Evolutionary conservation across 345 rosid genomes (phyloP), one percentile per base, ranked within the genome.

Genomic region (Arabidopsis arenosa): DNA sequence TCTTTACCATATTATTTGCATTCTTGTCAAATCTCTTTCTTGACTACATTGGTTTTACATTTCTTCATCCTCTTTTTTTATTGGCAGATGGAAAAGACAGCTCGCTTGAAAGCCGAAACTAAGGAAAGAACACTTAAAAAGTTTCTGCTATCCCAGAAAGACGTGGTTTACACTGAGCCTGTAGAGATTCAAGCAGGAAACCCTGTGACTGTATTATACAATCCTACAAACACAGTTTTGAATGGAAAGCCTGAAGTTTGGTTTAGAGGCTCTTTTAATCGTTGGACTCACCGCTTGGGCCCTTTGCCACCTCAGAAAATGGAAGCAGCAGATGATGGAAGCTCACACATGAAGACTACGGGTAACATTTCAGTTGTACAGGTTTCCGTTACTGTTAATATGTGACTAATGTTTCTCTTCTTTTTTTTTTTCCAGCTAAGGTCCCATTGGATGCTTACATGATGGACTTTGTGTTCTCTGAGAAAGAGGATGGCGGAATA

Each of bases 391-490:
- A 4, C 48, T 59, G 47, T 51, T 67, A 1, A 41, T 68, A 63
- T 63, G 32, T 26, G 32, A 58, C n/a, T 66, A 36, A 47, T 53
- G 35, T 72, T 67, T 72, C 30, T 70, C 72, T 70, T 68, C 70
- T 72, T 81, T 73, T 80, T 73, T 80, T 49, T 72, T 81, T 76
- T 80, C 76, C 93, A 92, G 98, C 93, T 64, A 85, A 85, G 81
- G 92, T 94, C 32, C 98, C 98, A 5, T 67, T 94, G 75, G 97
- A 94, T 88, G 97, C 96, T 54, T 89, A 92, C 80, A 65, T 84
- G 96, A 89, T 94, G 90, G 98, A 94, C 79, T 94, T 94, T 82
- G 98, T 94, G 67, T 94, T 94, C 83, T 92, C 97, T 28, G 98
- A 94, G 86, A 79, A 49, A 82, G 93, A 92, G 73, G 90, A 89